phyloP scores from a whole-genome alignment of 202 grass and related monocot species.

The Zizania palustris region DNA sequence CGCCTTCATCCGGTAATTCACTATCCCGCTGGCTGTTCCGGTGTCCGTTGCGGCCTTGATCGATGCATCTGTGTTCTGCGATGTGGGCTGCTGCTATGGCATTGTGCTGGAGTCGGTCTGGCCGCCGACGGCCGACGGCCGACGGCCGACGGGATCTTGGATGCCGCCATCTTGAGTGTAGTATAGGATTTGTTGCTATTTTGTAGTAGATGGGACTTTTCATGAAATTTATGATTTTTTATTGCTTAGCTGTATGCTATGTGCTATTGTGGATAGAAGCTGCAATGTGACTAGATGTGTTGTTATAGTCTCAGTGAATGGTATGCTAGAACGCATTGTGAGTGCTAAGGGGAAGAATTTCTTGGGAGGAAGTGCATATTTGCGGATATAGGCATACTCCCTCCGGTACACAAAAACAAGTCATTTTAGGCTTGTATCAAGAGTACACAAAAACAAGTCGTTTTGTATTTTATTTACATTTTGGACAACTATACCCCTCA shows the following conservation, averaged over 20 bases:
- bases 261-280: constrained; percentile 14
- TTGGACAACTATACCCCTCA: no score
- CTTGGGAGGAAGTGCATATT: neutral
- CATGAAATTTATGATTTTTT: neutral
- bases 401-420: no score
- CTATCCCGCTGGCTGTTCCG: neutral
- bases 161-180: constrained; percentile 4
- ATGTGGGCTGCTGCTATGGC: neutral
- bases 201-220: neutral
- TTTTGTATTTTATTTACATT: no score
- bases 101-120: constrained; percentile 5
- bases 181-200: neutral
- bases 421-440: no score
- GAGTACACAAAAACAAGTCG: no score
- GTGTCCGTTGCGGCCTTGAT: constrained; percentile 20
- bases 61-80: neutral
- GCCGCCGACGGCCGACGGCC: neutral
- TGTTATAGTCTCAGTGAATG: neutral
- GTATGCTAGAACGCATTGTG: neutral
- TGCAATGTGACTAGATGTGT: neutral
- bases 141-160: constrained; percentile 35
- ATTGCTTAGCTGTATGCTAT: neutral
- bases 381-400: neutral
- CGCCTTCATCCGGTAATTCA: constrained; percentile 84
- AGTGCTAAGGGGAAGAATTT: neutral